These are phyloP conservation scores for Dipodascus geniculatus DNA, from an alignment of 805 yeast genomes.

Conservation along the genomic window DNA sequence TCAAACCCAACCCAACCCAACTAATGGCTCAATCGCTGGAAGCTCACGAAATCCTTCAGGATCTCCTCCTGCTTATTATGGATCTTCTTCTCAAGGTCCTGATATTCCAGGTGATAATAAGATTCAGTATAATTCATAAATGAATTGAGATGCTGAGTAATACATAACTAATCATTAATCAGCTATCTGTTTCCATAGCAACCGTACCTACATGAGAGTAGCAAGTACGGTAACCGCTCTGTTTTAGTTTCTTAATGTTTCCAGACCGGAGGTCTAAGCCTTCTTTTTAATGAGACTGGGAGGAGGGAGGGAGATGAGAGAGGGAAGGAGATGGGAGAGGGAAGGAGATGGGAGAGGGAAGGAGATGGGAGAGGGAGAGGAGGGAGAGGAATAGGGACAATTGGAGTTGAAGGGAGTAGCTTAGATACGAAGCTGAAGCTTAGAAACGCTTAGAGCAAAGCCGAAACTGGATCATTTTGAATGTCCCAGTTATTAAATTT, in stretches of 20 bases:
- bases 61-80: slow-evolving; percentile 1
- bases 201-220: neutral
- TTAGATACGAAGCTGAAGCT: neutral
- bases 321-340: neutral
- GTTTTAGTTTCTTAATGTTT: neutral
- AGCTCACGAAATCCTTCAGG: neutral
- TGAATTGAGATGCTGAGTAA: neutral
- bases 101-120: neutral
- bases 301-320: neutral
- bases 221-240: neutral
- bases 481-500: too few species aligned
- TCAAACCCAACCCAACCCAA: too few species aligned
- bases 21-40: neutral
- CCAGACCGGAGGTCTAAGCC: neutral
- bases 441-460: too few species aligned
- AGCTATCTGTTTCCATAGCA: neutral
- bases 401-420: neutral
- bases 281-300: neutral
- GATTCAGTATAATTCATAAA: neutral
- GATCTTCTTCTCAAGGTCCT: neutral
- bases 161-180: neutral
- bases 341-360: neutral
- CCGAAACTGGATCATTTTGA: too few species aligned
- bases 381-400: too few species aligned
- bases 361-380: too few species aligned